A percentile compares a stretch with the other conserved stretches of the same genome.
phyloP scores from a whole-genome alignment of 192 early-diverging fungal genomes.

The Coemansia sp. region DNA sequence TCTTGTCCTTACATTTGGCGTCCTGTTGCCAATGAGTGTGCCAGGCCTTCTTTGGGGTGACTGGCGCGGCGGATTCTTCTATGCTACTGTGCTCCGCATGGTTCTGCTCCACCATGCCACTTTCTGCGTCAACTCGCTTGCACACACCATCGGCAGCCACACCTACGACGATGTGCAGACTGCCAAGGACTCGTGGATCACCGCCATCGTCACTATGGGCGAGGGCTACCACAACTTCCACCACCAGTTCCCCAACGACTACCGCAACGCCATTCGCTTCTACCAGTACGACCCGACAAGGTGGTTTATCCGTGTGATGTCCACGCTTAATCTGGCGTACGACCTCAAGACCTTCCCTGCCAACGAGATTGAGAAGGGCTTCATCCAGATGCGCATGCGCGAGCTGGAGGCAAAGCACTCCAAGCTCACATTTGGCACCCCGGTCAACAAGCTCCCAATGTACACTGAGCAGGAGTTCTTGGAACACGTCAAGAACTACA shows the following conservation, averaged over 20 bases:
- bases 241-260: conserved; percentile 85
- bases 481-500: conserved; percentile 63
- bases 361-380: conserved; percentile 80
- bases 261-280: conserved; percentile 76
- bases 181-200: conserved; percentile 79
- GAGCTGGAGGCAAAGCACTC: conserved; percentile 61
- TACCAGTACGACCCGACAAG: conserved; percentile 85
- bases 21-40: conserved; percentile 80
- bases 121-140: conserved; percentile 84
- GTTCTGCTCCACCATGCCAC: conserved; percentile 84
- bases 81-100: conserved; percentile 68
- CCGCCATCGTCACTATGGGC: conserved; percentile 74
- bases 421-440: conserved; percentile 72
- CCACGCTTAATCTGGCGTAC: conserved; percentile 65
- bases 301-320: conserved; percentile 68
- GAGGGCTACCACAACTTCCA: conserved; percentile 89
- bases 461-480: conserved; percentile 66
- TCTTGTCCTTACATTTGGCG: conserved; percentile 70
- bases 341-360: conserved; percentile 73
- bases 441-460: conserved; percentile 66
- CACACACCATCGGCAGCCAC: conserved; percentile 71
- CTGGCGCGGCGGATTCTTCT: conserved; percentile 81
- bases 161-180: conserved; percentile 82
- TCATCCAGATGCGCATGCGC: conserved; percentile 78
- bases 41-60: conserved; percentile 84